Conservation (phyloP, 2,329 filamentous ascomycete genomes). For the Botrytis deweyae region DNA sequence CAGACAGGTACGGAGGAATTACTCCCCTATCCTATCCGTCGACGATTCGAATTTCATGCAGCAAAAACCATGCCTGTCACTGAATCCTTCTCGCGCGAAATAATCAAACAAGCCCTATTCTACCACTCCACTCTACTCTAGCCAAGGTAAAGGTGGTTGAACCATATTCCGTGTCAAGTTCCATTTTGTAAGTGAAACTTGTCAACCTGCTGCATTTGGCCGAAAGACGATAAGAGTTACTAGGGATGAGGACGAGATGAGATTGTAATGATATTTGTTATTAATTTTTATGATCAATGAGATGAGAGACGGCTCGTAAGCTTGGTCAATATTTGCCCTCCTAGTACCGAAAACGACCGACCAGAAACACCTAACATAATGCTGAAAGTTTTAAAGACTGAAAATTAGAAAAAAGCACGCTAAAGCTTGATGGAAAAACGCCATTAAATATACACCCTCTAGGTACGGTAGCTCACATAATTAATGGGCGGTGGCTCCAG, state of each 20-base stretch:
- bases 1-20: background rate
- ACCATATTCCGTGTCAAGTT: background rate
- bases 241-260: background rate
- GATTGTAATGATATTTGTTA: slow-evolving; percentile 10
- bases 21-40: background rate
- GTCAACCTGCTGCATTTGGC: background rate
- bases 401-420: background rate
- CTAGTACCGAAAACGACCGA: slow-evolving; percentile 8
- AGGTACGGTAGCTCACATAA: slow-evolving; percentile 27
- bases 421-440: slow-evolving; percentile 10
- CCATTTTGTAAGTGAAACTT: background rate
- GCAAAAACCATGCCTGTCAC: slow-evolving; percentile 1
- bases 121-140: background rate
- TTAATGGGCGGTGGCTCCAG: slow-evolving; percentile 37
- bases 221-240: background rate
- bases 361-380: slow-evolving; percentile 22
- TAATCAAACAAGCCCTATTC: background rate
- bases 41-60: slow-evolving; percentile 16
- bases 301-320: slow-evolving; percentile 21
- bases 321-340: slow-evolving; percentile 13
- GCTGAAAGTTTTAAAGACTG: background rate
- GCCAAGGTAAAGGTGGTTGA: background rate
- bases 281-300: slow-evolving; percentile 12
- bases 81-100: slow-evolving; percentile 17
- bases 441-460: slow-evolving; percentile 20